Evolutionary conservation across 2,329 filamentous ascomycete genomes (phyloP), one percentile per base, ranked within the genome.

Genomic region (Penicillium griseofulvum): DNA sequence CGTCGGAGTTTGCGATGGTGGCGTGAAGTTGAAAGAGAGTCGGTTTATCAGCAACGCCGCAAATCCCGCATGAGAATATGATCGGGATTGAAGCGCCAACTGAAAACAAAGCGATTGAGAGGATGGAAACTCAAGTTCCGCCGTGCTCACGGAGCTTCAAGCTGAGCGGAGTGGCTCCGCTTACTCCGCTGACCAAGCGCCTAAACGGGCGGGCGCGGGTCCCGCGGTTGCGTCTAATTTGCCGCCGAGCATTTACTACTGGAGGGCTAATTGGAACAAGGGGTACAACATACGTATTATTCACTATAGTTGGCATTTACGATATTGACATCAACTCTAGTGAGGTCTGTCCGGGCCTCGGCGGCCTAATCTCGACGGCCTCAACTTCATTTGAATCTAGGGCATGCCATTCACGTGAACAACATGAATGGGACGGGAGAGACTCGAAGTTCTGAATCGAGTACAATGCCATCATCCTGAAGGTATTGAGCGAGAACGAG

Each of bases 111-210:
- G 28, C 14, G 47, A 45, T 51, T 39, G 41, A 51, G 33, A 50
- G 24, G 31, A 33, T 28, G 17, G 33, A 22, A 36, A 28, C 26
- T 3, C 9, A 48, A 19, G 36, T 33, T 51, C 31, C 26, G 22
- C 41, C 19, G 34, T 29, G 22, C 6, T 43, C 31, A 48, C 38
- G 46, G 39, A 54, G 52, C 52, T 54, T 49, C 24, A 39, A 39
- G 42, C 37, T 47, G 26, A 42, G 33, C 39, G 47, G 47, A 43
- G 46, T 33, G 39, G 39, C 52, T 54, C 47, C 47, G 46, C 52
- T 54, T 49, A 28, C 33, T 44, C 47, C 52, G 52, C 52, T 54
- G 51, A 54, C 51, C 44, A 54, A 54, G 51, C 51, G 51, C 34
- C 22, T 33, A 33, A 34, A 17, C 22, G 22, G 37, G 17, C 16